A percentile compares a stretch with the other conserved stretches of the same genome.
These are phyloP conservation scores for Basidiobolus heterosporus DNA, from an alignment of 371 early-diverging fungal genomes.

Conservation along the genomic window DNA sequence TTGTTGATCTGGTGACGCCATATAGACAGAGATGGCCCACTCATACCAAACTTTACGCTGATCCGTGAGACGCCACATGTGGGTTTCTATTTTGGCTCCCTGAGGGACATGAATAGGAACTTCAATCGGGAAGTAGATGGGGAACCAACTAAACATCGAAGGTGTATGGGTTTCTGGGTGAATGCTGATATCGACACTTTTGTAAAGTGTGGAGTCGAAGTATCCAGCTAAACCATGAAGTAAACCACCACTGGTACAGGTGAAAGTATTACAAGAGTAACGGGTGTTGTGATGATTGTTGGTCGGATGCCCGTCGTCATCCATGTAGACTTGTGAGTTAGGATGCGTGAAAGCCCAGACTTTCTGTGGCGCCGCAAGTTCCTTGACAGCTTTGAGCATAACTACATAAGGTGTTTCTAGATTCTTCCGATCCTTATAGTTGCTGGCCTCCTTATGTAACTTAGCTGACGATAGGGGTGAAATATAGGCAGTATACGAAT, in stretches of 20 bases:
- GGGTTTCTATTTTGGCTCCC: slow-evolving; percentile 36
- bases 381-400: slow-evolving; percentile 56
- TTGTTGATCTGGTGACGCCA: slow-evolving; percentile 8
- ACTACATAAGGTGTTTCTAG: slow-evolving; percentile 88
- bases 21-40: slow-evolving; percentile 39
- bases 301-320: slow-evolving; percentile 20
- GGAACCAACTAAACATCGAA: slow-evolving; percentile 94
- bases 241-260: slow-evolving; percentile 29
- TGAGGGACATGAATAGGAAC: slow-evolving; percentile 50
- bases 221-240: slow-evolving; percentile 91
- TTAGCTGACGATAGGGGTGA: slow-evolving; percentile 77
- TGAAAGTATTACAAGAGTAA: slow-evolving; percentile 32
- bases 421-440: slow-evolving; percentile 41
- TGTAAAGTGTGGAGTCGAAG: slow-evolving; percentile 78
- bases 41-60: slow-evolving; percentile 85
- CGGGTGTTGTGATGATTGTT: slow-evolving; percentile 61
- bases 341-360: slow-evolving; percentile 79
- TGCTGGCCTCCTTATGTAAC: slow-evolving; percentile 40
- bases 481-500: slow-evolving; percentile 59
- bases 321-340: slow-evolving; percentile 17
- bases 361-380: slow-evolving; percentile 44
- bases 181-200: slow-evolving; percentile 66
- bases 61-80: slow-evolving; percentile 71
- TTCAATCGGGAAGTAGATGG: slow-evolving; percentile 79
- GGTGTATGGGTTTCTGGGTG: slow-evolving; percentile 70